phyloP scores from a whole-genome alignment of 2,329 filamentous ascomycete genomes.

The Calycina herbarum region DNA sequence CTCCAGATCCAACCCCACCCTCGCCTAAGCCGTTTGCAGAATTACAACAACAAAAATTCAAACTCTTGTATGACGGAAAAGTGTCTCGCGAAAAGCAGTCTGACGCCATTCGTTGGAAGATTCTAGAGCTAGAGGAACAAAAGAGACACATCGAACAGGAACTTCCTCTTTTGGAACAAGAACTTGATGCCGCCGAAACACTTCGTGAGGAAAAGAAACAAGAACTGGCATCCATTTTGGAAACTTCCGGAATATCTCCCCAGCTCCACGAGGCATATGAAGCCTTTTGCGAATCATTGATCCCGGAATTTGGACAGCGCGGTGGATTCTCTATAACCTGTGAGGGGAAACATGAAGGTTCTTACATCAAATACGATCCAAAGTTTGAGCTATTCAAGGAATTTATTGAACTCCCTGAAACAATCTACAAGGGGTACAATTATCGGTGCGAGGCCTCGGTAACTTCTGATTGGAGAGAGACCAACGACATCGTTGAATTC shows the following conservation, averaged over 20 bases:
- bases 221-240: not conserved
- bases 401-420: slow-evolving; percentile 6
- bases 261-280: slow-evolving; percentile 16
- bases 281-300: slow-evolving; percentile 13
- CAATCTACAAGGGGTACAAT: slow-evolving; percentile 8
- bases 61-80: not conserved
- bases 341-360: not conserved
- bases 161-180: not conserved
- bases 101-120: not conserved
- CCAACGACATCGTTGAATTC: slow-evolving; percentile 7
- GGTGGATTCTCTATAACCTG: slow-evolving; percentile 15
- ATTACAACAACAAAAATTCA: not conserved
- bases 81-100: not conserved
- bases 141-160: slow-evolving; percentile 1
- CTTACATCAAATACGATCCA: slow-evolving; percentile 8
- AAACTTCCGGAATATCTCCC: slow-evolving; percentile 5
- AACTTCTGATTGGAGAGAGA: no score
- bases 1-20: not conserved
- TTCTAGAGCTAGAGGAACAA: slow-evolving; percentile 6
- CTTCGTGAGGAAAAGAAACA: not conserved
- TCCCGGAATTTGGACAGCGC: slow-evolving; percentile 14
- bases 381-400: slow-evolving; percentile 9
- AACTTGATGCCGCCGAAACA: not conserved
- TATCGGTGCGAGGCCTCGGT: slow-evolving; percentile 10
- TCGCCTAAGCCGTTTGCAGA: not conserved